phyloP scores from a whole-genome alignment of 805 yeast genomes.

The Candida coquimbonensis region DNA sequence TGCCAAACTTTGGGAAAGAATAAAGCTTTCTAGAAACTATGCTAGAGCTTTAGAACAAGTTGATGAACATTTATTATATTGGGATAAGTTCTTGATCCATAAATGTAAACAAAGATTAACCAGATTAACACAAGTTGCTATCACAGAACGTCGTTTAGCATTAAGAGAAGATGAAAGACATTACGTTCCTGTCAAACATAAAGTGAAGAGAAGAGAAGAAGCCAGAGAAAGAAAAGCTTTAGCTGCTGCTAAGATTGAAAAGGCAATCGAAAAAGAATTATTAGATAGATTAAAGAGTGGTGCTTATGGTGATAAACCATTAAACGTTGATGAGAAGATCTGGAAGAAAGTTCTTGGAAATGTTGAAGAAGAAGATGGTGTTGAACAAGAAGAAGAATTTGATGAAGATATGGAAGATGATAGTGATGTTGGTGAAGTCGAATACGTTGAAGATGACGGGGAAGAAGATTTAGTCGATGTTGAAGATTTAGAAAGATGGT shows the following conservation, averaged over 20 bases:
- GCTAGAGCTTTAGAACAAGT: constrained; percentile 82
- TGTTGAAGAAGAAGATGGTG: constrained; percentile 62
- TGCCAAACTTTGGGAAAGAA: constrained; percentile 89
- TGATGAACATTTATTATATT: constrained; percentile 79
- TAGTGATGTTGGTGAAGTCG: constrained; percentile 69
- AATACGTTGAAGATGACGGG: constrained; percentile 84
- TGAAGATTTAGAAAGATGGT: constrained; percentile 90
- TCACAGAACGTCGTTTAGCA: constrained; percentile 90
- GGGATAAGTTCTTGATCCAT: constrained; percentile 88
- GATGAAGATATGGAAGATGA: constrained; percentile 43
- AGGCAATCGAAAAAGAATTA: constrained; percentile 92
- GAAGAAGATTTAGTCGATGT: constrained; percentile 89
- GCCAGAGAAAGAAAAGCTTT: constrained; percentile 94
- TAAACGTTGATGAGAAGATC: constrained; percentile 90
- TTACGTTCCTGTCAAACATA: constrained; percentile 86
- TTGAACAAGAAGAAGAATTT: constrained; percentile 40
- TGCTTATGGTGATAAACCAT: constrained; percentile 96
- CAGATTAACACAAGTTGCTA: constrained; percentile 89
- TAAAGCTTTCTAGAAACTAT: constrained; percentile 84
- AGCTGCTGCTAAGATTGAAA: constrained; percentile 94
- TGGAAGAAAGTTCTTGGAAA: constrained; percentile 93
- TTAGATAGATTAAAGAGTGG: constrained; percentile 94
- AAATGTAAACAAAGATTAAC: constrained; percentile 96
- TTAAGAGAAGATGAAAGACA: constrained; percentile 87
- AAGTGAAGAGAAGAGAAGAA: constrained; percentile 90